Evolutionary conservation across 2,329 filamentous ascomycete genomes (phyloP).

Genomic region (Epichloe hybrida): DNA sequence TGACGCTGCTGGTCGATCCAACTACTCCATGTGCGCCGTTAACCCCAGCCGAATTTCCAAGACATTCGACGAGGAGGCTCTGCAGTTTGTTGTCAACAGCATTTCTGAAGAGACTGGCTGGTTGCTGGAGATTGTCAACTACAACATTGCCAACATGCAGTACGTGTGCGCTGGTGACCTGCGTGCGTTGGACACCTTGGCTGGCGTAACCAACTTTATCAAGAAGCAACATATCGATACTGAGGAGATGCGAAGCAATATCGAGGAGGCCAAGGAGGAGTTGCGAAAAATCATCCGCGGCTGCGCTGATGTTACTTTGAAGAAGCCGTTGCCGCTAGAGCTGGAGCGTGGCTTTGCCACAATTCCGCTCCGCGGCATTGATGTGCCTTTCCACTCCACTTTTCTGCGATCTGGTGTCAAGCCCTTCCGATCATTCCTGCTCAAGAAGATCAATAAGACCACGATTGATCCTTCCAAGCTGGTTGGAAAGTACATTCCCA

Average conservation of each 20-base stretch:
- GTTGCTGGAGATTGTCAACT: slow-evolving; percentile 98
- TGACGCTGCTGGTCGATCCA: slow-evolving; percentile 81
- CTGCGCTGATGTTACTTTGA: slow-evolving; percentile 73
- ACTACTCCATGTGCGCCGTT: slow-evolving; percentile 99
- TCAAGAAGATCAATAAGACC: slow-evolving; percentile 99
- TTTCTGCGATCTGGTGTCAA: slow-evolving; percentile 97
- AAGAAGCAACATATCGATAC: slow-evolving; percentile 98
- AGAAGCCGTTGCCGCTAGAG: slow-evolving; percentile 78
- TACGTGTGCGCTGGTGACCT: slow-evolving; percentile 61
- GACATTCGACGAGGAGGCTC: slow-evolving; percentile 94
- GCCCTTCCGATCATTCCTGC: slow-evolving; percentile 93
- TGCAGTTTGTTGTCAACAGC: slow-evolving; percentile 94
- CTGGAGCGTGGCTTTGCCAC: slow-evolving; percentile 93
- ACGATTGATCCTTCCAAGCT: slow-evolving; percentile 95
- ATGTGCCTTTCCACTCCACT: slow-evolving; percentile 97
- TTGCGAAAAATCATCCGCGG: slow-evolving; percentile 83
- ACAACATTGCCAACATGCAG: slow-evolving; percentile 67
- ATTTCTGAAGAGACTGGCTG: slow-evolving; percentile 88
- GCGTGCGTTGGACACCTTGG: slow-evolving; percentile 56
- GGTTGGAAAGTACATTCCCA: slow-evolving; percentile 97
- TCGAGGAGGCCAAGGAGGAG: slow-evolving; percentile 85
- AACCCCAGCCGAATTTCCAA: slow-evolving; percentile 97
- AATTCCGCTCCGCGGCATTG: slow-evolving; percentile 91
- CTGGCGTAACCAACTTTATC: slow-evolving; percentile 82
- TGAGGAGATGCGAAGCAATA: slow-evolving; percentile 74